These are phyloP conservation scores for Fragosphaeria purpurea DNA, from an alignment of 2,329 filamentous ascomycete genomes.

Conservation along the genomic window DNA sequence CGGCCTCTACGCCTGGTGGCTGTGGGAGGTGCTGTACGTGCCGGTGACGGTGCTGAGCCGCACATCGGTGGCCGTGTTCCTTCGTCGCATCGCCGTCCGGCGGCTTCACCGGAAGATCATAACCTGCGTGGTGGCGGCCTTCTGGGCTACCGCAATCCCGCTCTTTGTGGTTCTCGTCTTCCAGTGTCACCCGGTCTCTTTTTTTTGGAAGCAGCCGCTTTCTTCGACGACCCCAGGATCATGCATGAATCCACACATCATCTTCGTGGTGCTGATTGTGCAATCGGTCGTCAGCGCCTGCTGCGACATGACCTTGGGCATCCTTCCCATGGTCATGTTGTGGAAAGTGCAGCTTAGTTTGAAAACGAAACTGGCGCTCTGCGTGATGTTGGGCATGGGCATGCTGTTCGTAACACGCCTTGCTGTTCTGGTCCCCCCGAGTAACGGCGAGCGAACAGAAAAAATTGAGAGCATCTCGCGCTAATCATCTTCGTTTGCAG, in stretches of 20 bases:
- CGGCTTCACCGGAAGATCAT: constrained; percentile 25
- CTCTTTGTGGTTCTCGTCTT: constrained; percentile 21
- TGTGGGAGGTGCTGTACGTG: constrained; percentile 31
- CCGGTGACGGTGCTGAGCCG: constrained; percentile 29
- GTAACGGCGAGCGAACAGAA: too few species aligned
- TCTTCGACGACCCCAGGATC: constrained; percentile 20
- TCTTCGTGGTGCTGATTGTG: constrained; percentile 32
- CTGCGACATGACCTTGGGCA: constrained; percentile 37
- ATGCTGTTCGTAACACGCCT: constrained; percentile 23
- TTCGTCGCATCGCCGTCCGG: constrained; percentile 28
- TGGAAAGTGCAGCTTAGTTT: constrained; percentile 39
- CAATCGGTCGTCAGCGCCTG: constrained; percentile 40
- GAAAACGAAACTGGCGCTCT: constrained; percentile 35
- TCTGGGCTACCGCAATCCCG: constrained; percentile 13
- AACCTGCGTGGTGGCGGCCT: constrained; percentile 25
- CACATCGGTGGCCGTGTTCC: constrained; percentile 30
- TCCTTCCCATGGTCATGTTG: constrained; percentile 40
- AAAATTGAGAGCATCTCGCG: constrained; percentile 18
- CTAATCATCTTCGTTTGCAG: constrained; percentile 13
- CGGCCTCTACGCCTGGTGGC: constrained; percentile 27
- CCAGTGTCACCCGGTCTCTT: constrained; percentile 38
- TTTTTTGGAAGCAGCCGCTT: constrained; percentile 35
- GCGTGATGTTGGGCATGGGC: constrained; percentile 37
- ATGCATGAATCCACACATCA: constrained; percentile 30
- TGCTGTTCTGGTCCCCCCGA: too few species aligned